phyloP scores from a whole-genome alignment of 176 grass and related monocot species.

The Rhynchospora breviuscula region DNA sequence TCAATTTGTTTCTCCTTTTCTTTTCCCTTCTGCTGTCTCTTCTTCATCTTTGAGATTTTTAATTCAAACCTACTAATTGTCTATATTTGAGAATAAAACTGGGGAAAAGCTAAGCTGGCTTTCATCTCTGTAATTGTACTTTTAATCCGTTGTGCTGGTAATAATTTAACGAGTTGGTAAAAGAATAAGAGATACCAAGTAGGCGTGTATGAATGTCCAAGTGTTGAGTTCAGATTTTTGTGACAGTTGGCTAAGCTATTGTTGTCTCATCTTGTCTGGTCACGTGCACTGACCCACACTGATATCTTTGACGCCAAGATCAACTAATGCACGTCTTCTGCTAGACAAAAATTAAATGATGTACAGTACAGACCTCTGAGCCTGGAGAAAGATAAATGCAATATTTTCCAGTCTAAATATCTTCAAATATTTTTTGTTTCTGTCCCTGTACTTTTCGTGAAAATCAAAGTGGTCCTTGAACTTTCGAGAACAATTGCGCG shows the following conservation, averaged over 20 bases:
- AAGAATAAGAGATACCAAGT: not conserved
- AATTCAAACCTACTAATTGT: not conserved
- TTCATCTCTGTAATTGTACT: not conserved
- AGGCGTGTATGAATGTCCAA: not conserved
- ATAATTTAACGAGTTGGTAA: not conserved
- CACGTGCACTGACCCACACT: not conserved
- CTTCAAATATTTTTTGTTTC: not conserved
- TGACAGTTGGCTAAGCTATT: not conserved
- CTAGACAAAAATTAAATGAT: constrained; percentile 9
- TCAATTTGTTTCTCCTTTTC: not conserved
- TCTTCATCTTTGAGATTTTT: not conserved
- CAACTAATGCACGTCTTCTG: not conserved
- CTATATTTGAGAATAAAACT: not conserved
- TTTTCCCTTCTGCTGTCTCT: not conserved
- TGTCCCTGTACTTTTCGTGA: not conserved
- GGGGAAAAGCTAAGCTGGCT: not conserved
- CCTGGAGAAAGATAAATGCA: not conserved
- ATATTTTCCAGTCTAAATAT: not conserved
- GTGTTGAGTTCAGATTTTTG: constrained; percentile 1
- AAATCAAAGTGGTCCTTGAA: not conserved
- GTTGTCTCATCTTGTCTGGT: constrained; percentile 23
- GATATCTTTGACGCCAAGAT: constrained; percentile 7
- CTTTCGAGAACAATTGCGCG: not conserved
- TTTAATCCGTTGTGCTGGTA: not conserved
- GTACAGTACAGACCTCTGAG: not conserved